Percentiles rank a stretch among this genome's conserved stretches.
Conservation (phyloP, 1,284 basidiomycete genomes). For the Vanrija sp. region DNA sequence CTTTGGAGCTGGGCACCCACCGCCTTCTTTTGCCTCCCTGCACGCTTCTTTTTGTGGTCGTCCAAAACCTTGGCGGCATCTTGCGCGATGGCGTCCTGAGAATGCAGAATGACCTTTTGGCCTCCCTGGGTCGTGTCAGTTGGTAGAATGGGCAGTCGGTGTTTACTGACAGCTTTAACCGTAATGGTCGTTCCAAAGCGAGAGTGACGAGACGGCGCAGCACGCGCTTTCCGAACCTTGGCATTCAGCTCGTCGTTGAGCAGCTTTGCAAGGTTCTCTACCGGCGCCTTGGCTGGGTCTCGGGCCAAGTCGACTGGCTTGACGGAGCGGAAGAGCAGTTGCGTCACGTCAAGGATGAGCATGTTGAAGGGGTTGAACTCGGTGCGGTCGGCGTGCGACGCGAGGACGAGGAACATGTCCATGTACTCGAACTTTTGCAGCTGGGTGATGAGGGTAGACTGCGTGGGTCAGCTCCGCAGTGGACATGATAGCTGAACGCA, state of each 20-base stretch:
- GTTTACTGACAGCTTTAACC: constrained; percentile 58
- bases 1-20: constrained; percentile 16
- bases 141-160: not conserved
- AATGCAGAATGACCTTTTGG: constrained; percentile 63
- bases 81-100: constrained; percentile 72
- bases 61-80: constrained; percentile 74
- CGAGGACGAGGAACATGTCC: constrained; percentile 75
- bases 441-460: constrained; percentile 64
- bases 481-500: constrained; percentile 14
- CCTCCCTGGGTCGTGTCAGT: constrained; percentile 34
- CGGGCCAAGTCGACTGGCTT: constrained; percentile 60
- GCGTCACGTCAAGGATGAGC: constrained; percentile 81
- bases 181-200: constrained; percentile 89
- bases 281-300: constrained; percentile 66
- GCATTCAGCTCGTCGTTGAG: constrained; percentile 66
- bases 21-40: constrained; percentile 58
- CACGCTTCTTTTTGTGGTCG: constrained; percentile 64
- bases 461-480: constrained; percentile 11
- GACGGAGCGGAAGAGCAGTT: constrained; percentile 75
- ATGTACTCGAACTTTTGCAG: constrained; percentile 70
- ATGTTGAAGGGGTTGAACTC: constrained; percentile 80
- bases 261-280: constrained; percentile 62
- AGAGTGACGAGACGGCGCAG: constrained; percentile 70
- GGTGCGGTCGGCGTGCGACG: constrained; percentile 67
- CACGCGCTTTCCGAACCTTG: constrained; percentile 54